A percentile compares a stretch with the other conserved stretches of the same genome.
phyloP scores from a whole-genome alignment of 805 yeast species.

The Dipodascus geniculatus region DNA sequence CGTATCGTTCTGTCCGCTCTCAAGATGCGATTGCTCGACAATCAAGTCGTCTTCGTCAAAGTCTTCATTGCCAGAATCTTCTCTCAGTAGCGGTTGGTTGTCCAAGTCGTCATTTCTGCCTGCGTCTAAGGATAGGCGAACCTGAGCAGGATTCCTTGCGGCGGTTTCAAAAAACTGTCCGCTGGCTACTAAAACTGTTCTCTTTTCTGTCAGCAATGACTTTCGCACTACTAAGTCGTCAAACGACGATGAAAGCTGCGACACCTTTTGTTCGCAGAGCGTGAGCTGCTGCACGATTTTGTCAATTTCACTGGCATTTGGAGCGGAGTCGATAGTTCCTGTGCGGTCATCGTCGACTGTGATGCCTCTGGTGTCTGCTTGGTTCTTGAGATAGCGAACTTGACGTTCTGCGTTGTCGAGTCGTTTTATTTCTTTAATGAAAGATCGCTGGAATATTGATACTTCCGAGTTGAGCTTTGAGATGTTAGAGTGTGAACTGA shows the following conservation, averaged over 20 bases:
- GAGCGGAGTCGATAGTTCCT: constrained; percentile 16
- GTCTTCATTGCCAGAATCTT: constrained; percentile 10
- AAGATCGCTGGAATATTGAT: constrained; percentile 76
- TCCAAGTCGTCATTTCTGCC: constrained; percentile 25
- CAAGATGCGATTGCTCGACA: constrained; percentile 20
- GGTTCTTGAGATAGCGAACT: constrained; percentile 32
- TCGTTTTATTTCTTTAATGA: constrained; percentile 73
- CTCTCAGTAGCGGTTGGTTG: constrained; percentile 15
- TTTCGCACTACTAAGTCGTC: constrained; percentile 50
- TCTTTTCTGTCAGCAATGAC: constrained; percentile 55
- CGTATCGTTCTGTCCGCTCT: constrained; percentile 13
- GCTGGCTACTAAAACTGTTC: constrained; percentile 44
- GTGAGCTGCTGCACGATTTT: constrained; percentile 51
- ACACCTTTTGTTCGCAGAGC: constrained; percentile 56
- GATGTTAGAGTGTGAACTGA: not conserved
- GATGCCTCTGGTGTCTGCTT: constrained; percentile 20
- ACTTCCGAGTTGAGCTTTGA: constrained; percentile 52
- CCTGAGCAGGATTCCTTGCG: constrained; percentile 19
- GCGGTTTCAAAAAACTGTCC: constrained; percentile 37
- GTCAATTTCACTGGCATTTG: constrained; percentile 54
- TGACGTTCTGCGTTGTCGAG: constrained; percentile 80
- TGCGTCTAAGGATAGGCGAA: constrained; percentile 17
- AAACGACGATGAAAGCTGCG: constrained; percentile 55
- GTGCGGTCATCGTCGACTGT: constrained; percentile 7
- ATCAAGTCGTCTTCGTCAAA: constrained; percentile 14